phyloP scores from a whole-genome alignment of 805 yeast species.

The Scheffersomyces lignosus region DNA sequence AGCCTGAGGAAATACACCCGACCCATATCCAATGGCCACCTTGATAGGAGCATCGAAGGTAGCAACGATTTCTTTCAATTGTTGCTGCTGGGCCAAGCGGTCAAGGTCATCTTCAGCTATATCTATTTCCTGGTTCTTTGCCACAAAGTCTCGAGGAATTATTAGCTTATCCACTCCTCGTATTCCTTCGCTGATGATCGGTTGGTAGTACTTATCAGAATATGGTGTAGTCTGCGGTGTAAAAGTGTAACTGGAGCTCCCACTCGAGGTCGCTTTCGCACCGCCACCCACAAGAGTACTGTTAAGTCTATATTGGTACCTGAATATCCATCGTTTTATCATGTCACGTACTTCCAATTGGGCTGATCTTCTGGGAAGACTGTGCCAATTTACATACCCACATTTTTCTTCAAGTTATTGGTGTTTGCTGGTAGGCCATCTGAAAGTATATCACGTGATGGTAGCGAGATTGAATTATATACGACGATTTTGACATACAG shows the following conservation, averaged over 20 bases:
- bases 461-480: too few relatives aligned
- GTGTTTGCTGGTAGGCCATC: too few relatives aligned
- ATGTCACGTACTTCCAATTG: constrained; percentile 5
- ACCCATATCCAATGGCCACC: constrained; percentile 91
- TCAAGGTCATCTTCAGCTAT: constrained; percentile 4
- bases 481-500: too few relatives aligned
- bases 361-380: too few relatives aligned
- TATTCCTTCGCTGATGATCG: constrained; percentile 25
- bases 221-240: constrained; percentile 14
- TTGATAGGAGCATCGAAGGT: constrained; percentile 70
- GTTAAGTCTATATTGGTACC: constrained; percentile 6
- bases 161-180: constrained; percentile 21
- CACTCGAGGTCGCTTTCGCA: neutral
- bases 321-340: constrained; percentile 9
- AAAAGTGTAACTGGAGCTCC: neutral
- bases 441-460: too few relatives aligned
- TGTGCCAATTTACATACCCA: too few relatives aligned
- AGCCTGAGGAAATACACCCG: constrained; percentile 82
- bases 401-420: too few relatives aligned
- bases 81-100: constrained; percentile 20
- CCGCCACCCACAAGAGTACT: constrained; percentile 2
- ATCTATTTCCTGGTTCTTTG: constrained; percentile 14
- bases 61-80: constrained; percentile 50
- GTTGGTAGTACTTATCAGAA: constrained; percentile 26
- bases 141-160: constrained; percentile 13